Base-by-base conservation (phyloP, 768 basidiomycete genomes). In the Clathrus columnatus region DNA sequence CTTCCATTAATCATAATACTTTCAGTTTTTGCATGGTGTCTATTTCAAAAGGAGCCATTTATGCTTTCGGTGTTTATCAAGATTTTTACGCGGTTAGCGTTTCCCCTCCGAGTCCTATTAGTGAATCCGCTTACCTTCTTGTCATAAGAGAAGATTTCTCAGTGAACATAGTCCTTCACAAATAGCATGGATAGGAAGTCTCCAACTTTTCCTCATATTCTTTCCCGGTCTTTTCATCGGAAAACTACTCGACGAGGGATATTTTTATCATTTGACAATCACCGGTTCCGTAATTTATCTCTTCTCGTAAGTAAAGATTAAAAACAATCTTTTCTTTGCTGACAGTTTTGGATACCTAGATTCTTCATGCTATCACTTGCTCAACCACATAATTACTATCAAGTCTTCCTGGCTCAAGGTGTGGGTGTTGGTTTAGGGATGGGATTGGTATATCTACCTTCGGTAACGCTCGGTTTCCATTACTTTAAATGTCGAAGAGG, bases 321-420 rank as follows among this genome's bases (percentile, higher is more conserved):
- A n/a, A n/a, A n/a, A n/a, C n/a, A n/a, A n/a, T n/a, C n/a, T n/a
- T n/a, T n/a, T n/a, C n/a, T n/a, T n/a, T n/a, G n/a, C n/a, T n/a
- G n/a, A n/a, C n/a, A n/a, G n/a, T n/a, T n/a, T n/a, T n/a, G n/a
- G n/a, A n/a, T n/a, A n/a, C n/a, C n/a, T n/a, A 54, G 52, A 6
- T 46, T 6, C 17, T 79, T 80, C 64, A 75, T 80, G 73, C 63
- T 81, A 5, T 79, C 78, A 2, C 65, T 80, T 4, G 69, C 68
- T 0, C 66, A 77, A 56, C 76, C 76, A 18, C 52, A 54, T 18
- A n/a, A 45, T 1, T 79, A 60, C 48, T 62, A 50, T 23, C 62
- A 79, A 69, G 59, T 73, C 16, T 67, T 79, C 48, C 69, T 78
- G n/a, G 59, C 66, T 20, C 77, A 79, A 61, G 78, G 75, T 1